Evolutionary conservation across 345 rosid species (phyloP).

Genomic region (Euclidium syriacum): DNA sequence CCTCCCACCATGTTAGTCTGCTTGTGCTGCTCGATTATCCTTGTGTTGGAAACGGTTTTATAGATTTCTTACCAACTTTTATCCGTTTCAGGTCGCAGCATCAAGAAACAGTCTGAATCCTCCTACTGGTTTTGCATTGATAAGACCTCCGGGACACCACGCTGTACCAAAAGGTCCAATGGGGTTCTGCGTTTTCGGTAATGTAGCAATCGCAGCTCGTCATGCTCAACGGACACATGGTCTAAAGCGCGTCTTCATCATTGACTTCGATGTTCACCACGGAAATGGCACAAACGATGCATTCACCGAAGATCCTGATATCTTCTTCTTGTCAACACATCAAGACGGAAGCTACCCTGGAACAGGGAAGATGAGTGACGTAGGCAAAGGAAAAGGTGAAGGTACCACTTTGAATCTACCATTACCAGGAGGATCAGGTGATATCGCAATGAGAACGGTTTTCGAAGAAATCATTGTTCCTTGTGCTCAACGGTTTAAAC

Average conservation of each 20-base stretch:
- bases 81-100: constrained; percentile 52
- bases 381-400: constrained; percentile 81
- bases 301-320: constrained; percentile 80
- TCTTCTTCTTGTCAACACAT: constrained; percentile 90
- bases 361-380: constrained; percentile 69
- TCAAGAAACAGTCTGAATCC: constrained; percentile 51
- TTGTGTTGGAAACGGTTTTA: not conserved
- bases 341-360: constrained; percentile 99
- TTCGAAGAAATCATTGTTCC: constrained; percentile 90
- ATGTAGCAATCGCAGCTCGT: constrained; percentile 92
- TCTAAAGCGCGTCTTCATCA: constrained; percentile 63
- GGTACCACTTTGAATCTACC: constrained; percentile 86
- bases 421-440: constrained; percentile 94
- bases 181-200: constrained; percentile 96
- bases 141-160: constrained; percentile 96
- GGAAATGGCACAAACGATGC: constrained; percentile 95
- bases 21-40: constrained; percentile 7
- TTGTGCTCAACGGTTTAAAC: constrained; percentile 81
- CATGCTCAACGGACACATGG: constrained; percentile 72
- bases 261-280: constrained; percentile 96
- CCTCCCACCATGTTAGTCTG: constrained; percentile 49
- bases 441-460: constrained; percentile 69
- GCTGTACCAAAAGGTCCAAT: constrained; percentile 93
- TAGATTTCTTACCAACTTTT: not conserved
- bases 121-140: constrained; percentile 78